A percentile compares a stretch with the other conserved stretches of the same genome.
Evolutionary conservation across 2,329 filamentous ascomycete species (phyloP).

Genomic region (Apiospora saccharicola): DNA sequence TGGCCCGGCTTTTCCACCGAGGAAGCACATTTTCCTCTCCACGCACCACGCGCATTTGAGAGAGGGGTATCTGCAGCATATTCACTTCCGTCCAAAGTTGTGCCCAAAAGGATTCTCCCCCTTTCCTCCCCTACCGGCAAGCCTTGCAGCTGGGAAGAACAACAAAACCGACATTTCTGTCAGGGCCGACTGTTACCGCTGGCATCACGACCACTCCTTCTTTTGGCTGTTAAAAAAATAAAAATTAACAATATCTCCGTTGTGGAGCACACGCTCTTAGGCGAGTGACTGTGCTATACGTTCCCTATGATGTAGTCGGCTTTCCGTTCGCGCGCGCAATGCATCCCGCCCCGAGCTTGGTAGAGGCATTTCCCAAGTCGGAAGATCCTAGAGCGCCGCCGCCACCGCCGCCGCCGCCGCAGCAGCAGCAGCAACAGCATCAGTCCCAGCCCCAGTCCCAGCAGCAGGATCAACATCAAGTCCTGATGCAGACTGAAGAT

Average conservation of each 20-base stretch:
- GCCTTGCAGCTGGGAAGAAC: constrained; percentile 10
- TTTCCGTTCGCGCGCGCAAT: constrained; percentile 31
- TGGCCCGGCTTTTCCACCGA: constrained; percentile 19
- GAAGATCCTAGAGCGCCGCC: constrained; percentile 42
- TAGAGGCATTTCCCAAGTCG: constrained; percentile 45
- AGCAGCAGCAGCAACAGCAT: constrained; percentile 35
- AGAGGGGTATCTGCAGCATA: constrained; percentile 22
- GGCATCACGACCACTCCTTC: neutral
- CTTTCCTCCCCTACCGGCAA: constrained; percentile 17
- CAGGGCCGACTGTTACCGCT: neutral
- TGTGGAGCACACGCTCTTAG: constrained; percentile 21
- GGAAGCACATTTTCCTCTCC: constrained; percentile 21
- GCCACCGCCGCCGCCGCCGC: constrained; percentile 27
- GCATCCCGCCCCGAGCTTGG: constrained; percentile 46
- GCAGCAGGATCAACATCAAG: constrained; percentile 38
- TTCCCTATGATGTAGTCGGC: constrained; percentile 26
- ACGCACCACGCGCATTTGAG: constrained; percentile 19
- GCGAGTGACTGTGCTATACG: constrained; percentile 22
- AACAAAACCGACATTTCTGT: neutral
- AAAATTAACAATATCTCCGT: neutral
- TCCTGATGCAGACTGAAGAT: constrained; percentile 35
- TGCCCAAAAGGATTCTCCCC: constrained; percentile 19
- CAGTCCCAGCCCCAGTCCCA: constrained; percentile 23
- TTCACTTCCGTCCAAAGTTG: constrained; percentile 19
- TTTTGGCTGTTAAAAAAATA: neutral